A percentile compares a stretch with the other conserved stretches of the same genome.
Evolutionary conservation across 2,329 filamentous ascomycete genomes (phyloP).

Genomic region (Zasmidium cellare): DNA sequence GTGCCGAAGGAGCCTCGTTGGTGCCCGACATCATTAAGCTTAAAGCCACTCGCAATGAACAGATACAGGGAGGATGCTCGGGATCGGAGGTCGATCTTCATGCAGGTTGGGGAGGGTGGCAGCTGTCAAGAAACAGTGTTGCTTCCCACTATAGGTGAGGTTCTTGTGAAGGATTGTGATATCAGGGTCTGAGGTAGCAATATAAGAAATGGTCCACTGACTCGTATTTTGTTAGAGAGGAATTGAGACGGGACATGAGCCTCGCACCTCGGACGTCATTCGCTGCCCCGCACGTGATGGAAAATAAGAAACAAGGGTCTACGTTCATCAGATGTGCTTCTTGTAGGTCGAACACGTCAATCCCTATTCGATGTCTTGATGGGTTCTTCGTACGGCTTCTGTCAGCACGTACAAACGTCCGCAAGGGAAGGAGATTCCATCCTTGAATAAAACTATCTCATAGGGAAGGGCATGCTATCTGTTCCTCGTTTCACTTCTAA

Average conservation of each 20-base stretch:
- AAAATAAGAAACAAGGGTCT: too few relatives aligned
- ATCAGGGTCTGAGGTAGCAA: neutral
- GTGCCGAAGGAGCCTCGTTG: neutral
- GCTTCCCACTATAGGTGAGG: too few relatives aligned
- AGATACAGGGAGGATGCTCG: neutral
- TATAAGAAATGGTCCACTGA: neutral
- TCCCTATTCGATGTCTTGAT: too few relatives aligned
- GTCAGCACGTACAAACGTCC: too few relatives aligned
- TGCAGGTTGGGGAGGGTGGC: neutral
- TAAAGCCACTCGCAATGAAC: neutral
- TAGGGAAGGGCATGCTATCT: too few relatives aligned
- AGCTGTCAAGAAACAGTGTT: neutral
- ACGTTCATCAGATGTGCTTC: too few relatives aligned
- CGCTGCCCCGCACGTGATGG: too few relatives aligned
- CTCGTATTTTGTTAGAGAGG: neutral
- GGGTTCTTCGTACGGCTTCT: too few relatives aligned
- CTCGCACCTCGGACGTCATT: neutral
- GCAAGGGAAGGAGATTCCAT: too few relatives aligned
- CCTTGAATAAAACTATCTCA: too few relatives aligned
- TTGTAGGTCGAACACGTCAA: too few relatives aligned
- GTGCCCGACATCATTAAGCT: constrained; percentile 3
- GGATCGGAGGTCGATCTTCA: neutral
- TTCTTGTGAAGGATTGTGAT: neutral
- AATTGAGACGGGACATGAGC: neutral
- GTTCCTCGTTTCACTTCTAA: too few relatives aligned